Percentiles rank a stretch among this genome's conserved stretches.
Conservation (phyloP, 169 alveolate species). For the Eimeria brunetti region DNA sequence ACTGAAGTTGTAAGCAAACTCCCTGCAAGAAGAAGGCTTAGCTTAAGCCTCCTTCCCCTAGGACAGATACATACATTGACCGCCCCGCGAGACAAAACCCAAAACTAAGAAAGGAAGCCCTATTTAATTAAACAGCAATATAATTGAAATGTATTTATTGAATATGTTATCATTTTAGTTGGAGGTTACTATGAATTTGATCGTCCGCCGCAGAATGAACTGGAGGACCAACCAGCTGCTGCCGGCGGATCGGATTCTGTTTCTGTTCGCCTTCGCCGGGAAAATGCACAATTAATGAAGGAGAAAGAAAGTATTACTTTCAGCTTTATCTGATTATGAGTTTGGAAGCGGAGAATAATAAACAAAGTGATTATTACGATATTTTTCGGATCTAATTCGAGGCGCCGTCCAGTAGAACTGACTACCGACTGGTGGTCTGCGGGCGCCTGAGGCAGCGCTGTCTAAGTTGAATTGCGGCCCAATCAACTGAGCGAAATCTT, state of each 20-base stretch:
- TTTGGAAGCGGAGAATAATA: background rate
- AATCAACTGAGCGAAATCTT: background rate
- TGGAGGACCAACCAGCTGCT: too few species aligned
- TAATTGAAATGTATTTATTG: background rate
- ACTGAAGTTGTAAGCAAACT: background rate
- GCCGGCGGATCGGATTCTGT: too few species aligned
- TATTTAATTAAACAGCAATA: background rate
- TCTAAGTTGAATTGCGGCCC: background rate
- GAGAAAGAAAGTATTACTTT: background rate
- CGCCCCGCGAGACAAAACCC: background rate
- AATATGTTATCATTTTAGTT: background rate
- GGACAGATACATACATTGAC: background rate
- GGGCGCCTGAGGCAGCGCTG: background rate
- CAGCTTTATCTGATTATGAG: background rate
- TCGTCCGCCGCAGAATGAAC: background rate
- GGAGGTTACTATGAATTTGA: background rate
- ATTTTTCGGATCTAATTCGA: background rate
- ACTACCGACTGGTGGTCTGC: background rate
- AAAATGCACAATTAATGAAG: too few species aligned
- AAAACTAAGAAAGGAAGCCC: background rate
- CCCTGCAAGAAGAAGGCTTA: background rate
- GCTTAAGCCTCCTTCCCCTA: too few species aligned
- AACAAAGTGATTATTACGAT: background rate
- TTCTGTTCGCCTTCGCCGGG: too few species aligned
- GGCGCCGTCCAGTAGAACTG: background rate